phyloP scores from a whole-genome alignment of 2,329 filamentous ascomycete genomes.

The Emericellopsis cladophorae region DNA sequence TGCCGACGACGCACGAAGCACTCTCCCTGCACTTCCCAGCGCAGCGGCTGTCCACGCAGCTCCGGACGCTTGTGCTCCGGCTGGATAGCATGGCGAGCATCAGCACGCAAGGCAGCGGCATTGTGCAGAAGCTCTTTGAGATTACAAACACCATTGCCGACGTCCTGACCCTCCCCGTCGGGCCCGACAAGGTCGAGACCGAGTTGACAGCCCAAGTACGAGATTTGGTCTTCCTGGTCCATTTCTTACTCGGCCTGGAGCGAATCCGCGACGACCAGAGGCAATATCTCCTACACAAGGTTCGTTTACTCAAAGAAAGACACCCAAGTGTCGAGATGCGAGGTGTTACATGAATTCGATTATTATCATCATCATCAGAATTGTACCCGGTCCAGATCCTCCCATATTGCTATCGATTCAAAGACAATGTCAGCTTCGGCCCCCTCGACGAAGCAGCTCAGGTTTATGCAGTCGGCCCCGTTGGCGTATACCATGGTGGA shows the following conservation, averaged over 20 bases:
- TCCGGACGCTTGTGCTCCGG: constrained; percentile 20
- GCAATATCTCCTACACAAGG: constrained; percentile 23
- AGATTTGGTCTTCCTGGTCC: constrained; percentile 38
- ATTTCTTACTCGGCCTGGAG: constrained; percentile 35
- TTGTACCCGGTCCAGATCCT: background rate
- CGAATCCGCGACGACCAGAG: constrained; percentile 30
- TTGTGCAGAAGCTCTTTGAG: constrained; percentile 46
- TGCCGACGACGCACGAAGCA: constrained; percentile 19
- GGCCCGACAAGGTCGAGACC: constrained; percentile 20
- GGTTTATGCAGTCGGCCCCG: constrained; percentile 4
- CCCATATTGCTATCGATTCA: constrained; percentile 6
- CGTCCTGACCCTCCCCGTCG: constrained; percentile 37
- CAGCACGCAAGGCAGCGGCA: constrained; percentile 40
- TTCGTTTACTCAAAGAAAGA: constrained; percentile 8
- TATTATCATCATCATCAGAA: background rate
- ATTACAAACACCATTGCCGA: constrained; percentile 47
- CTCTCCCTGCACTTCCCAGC: constrained; percentile 25
- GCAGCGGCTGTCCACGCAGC: constrained; percentile 21
- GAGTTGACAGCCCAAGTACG: constrained; percentile 34
- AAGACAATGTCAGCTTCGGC: constrained; percentile 4
- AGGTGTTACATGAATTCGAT: background rate
- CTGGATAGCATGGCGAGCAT: constrained; percentile 28
- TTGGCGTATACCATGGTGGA: constrained; percentile 12
- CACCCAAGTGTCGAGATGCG: background rate
- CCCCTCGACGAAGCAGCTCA: constrained; percentile 12